Base-by-base conservation (phyloP, 1,284 basidiomycete genomes). In the Rhizoctonia solani region DNA sequence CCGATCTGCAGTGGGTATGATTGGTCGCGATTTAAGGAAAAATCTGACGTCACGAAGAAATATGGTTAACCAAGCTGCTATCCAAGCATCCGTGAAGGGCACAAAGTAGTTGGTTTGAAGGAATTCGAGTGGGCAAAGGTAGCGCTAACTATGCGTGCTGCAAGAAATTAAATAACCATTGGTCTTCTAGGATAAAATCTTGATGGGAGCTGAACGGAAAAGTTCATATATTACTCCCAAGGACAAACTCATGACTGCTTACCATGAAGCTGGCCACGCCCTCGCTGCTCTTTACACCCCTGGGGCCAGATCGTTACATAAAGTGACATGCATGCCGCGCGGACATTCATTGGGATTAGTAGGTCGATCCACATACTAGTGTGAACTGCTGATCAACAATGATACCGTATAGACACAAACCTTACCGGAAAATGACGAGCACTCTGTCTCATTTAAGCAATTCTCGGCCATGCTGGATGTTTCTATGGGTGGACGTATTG, bases 41-140 rank as follows among this genome's bases (percentile, higher is more conserved):
- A 8, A 21, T 25, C 44, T n/a, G 34, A 2, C 27, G n/a, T 34
- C 25, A 13, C 5, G 19, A 27, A 61, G 58, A 32, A 96, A 96
- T 75, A 87, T 97, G 83, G 90, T 95, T 74, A 97, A 94, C 50
- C 70, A 71, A 80, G 95, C 95, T 30, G 95, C 95, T 2, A 92
- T 98, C 68, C 92, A 95, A 77, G 95, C 95, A 3, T 88, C 92
- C 87, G 92, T 72, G 91, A 96, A 72, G 85, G 85, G 14, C 88
- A 86, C 37, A 83, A 80, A 52, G 81, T 84, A 69, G 93, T 98
- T 3, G 78, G 78, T n/a, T 77, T 91, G 68, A 85, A 84, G 70
- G 92, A 97, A 75, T 92, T 97, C 75, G 95, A 97, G 80, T 98
- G 95, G 95, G 95, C 95, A 71, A 95, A 89, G 83, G 92, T 88